Evolutionary conservation across 2,329 filamentous ascomycete genomes (phyloP), one percentile per base, ranked within the genome.

Genomic region (Tolypocladium capitatum): DNA sequence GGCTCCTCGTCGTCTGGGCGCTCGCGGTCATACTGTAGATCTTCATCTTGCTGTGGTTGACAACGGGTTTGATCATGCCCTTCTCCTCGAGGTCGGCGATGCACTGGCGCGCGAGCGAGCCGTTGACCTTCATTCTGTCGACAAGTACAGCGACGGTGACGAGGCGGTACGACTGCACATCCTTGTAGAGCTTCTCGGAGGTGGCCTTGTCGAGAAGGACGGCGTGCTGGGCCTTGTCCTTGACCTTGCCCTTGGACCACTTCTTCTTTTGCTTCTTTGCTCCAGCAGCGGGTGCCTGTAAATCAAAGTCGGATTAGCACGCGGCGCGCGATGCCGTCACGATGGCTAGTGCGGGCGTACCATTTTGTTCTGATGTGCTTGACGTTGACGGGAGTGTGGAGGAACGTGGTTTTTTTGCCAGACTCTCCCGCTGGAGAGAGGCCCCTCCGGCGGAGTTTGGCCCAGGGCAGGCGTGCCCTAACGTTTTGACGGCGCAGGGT

Each of bases 211-310:
- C 92, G 76, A 98, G 88, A 69, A 97, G 80, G 74, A 98, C 92
- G 73, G 86, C 87, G 83, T 98, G 92, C 74, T 97, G 86, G 75
- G 92, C 91, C 90, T 98, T 98, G 83, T 98, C 92, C 92, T 98
- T 98, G 80, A 98, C 92, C 89, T 72, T 78, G 60, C 67, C 64
- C 64, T 70, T 70, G 53, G 68, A 70, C 69, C 69, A 71, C 69
- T 72, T 71, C 68, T 72, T 71, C 68, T 72, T 72, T 64, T 71
- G 68, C 66, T 72, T 71, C 67, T 70, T 70, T 62, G 63, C 68
- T 67, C 67, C 68, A 61, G 67, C 65, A 62, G 68, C 67, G 58
- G 68, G 65, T 62, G 67, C 67, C 68, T 69, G 53, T 49, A 33
- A 49, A 51, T 18, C 13, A 30, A 6, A n/a, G 10, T 20, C 48